Evolutionary conservation across 768 basidiomycete species (phyloP).

Genomic region (Auriscalpium orientale): DNA sequence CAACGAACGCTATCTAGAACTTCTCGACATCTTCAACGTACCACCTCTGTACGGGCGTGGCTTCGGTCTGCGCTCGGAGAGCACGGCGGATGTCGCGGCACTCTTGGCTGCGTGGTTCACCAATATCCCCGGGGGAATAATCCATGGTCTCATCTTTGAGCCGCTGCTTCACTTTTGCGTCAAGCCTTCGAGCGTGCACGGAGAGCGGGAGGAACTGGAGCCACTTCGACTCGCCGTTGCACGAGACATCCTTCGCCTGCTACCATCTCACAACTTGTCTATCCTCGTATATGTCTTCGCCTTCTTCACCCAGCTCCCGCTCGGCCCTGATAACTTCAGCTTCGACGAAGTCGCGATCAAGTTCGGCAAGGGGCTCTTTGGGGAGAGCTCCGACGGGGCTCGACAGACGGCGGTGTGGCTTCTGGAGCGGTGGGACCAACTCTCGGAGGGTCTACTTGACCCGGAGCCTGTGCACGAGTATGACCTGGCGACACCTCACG

Average conservation of each 20-base stretch:
- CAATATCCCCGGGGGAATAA: slow-evolving; percentile 33
- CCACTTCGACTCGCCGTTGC: slow-evolving; percentile 29
- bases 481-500: no score
- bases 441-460: slow-evolving; percentile 15
- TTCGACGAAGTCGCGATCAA: slow-evolving; percentile 38
- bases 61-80: slow-evolving; percentile 15
- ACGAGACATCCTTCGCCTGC: slow-evolving; percentile 42
- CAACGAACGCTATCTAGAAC: slow-evolving; percentile 30
- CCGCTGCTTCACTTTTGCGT: slow-evolving; percentile 39
- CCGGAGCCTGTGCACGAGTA: neutral
- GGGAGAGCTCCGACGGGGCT: slow-evolving; percentile 19
- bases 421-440: slow-evolving; percentile 11
- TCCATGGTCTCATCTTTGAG: slow-evolving; percentile 33
- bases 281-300: slow-evolving; percentile 38
- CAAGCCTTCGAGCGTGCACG: slow-evolving; percentile 31
- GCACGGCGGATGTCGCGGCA: slow-evolving; percentile 37
- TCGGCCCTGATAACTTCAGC: slow-evolving; percentile 43
- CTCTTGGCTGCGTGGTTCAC: slow-evolving; percentile 41
- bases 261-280: slow-evolving; percentile 33
- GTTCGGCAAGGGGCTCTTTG: slow-evolving; percentile 36
- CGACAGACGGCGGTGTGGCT: slow-evolving; percentile 14
- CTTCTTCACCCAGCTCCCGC: slow-evolving; percentile 45
- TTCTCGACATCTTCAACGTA: slow-evolving; percentile 33
- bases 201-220: slow-evolving; percentile 13
- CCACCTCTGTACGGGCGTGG: slow-evolving; percentile 20